Base-by-base conservation (phyloP, 2,329 filamentous ascomycete species). In the Beauveria asiatica region DNA sequence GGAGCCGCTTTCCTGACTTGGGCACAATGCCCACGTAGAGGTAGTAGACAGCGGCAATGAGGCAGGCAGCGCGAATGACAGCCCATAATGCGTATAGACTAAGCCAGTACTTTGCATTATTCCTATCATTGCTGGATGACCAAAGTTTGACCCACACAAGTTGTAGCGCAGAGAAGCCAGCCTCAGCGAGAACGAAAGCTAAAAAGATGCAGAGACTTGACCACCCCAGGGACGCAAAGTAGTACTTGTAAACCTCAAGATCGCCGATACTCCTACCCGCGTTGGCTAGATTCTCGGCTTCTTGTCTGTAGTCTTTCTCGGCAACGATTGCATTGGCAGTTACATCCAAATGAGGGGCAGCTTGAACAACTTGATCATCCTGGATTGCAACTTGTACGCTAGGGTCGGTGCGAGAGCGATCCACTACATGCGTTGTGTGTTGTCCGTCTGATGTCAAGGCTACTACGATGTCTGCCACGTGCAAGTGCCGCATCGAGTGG, bases 161-260 rank as follows among this genome's bases (percentile, higher is more conserved):
- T 44, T 44, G 42, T 19, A 48, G 44, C 50, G 46, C 3, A 44
- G 42, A 54, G 48, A 11, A 61, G 23, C 41, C 16, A 10, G 46
- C 21, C 11, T 53, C 23, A 44, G 52, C 37, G 10, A 42, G 30
- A 37, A 8, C 41, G n/a, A 61, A 61, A 42, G 19, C 52, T 17
- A 33, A 23, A 48, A 51, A 44, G 16, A 44, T 48, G 10, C 23
- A 48, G 21, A 44, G 42, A 49, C 49, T 55, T 6, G 41, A 21
- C 59, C 55, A 60, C 3, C 56, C 56, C 17, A 62, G 30, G 0
- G 62, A 61, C n/a, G 25, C 17, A 27, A 63, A 60, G 30, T 63
- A 63, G 48, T 52, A 63, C 33, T 63, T 63, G 37, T 61, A 61
- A 19, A 61, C 52, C 42, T 33, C 33, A 37, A 59, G 21, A 37